Conservation (phyloP, 2,329 filamentous ascomycete genomes). For the Cytospora schulzeri region DNA sequence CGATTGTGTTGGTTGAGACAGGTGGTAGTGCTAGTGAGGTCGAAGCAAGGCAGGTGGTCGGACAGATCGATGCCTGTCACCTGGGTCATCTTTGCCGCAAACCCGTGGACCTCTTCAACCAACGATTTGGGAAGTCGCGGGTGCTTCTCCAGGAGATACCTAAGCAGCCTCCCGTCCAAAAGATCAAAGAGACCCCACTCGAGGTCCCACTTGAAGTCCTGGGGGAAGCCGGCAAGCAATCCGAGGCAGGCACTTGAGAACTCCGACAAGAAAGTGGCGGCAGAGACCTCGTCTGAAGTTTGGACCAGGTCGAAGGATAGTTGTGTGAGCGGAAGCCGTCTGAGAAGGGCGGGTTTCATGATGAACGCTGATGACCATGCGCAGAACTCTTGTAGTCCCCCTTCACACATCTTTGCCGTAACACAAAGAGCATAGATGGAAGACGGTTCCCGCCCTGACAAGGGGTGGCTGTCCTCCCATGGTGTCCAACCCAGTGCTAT, state of each 20-base stretch:
- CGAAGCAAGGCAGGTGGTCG: background rate
- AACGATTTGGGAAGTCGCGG: constrained; percentile 19
- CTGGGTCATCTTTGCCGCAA: constrained; percentile 25
- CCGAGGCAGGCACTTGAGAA: constrained; percentile 11
- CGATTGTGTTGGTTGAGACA: background rate
- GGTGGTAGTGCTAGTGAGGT: background rate
- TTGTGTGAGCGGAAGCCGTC: constrained; percentile 31
- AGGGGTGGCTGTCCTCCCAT: constrained; percentile 20
- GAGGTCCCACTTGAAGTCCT: background rate
- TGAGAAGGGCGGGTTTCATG: constrained; percentile 34
- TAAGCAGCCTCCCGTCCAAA: constrained; percentile 32
- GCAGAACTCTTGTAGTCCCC: constrained; percentile 19
- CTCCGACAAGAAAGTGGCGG: constrained; percentile 12
- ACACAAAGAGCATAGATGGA: constrained; percentile 29
- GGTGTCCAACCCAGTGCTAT: constrained; percentile 28
- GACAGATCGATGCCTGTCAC: constrained; percentile 13
- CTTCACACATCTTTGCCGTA: constrained; percentile 24
- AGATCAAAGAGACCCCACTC: constrained; percentile 33
- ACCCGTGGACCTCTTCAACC: constrained; percentile 6
- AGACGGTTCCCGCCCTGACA: constrained; percentile 27
- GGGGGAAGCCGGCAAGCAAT: constrained; percentile 25
- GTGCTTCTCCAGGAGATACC: background rate
- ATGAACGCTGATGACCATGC: constrained; percentile 30
- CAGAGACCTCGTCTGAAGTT: constrained; percentile 1
- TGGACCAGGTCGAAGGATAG: constrained; percentile 27